A percentile compares a stretch with the other conserved stretches of the same genome.
phyloP scores from a whole-genome alignment of 192 early-diverging fungal species.

The Chytriomyces confervae region DNA sequence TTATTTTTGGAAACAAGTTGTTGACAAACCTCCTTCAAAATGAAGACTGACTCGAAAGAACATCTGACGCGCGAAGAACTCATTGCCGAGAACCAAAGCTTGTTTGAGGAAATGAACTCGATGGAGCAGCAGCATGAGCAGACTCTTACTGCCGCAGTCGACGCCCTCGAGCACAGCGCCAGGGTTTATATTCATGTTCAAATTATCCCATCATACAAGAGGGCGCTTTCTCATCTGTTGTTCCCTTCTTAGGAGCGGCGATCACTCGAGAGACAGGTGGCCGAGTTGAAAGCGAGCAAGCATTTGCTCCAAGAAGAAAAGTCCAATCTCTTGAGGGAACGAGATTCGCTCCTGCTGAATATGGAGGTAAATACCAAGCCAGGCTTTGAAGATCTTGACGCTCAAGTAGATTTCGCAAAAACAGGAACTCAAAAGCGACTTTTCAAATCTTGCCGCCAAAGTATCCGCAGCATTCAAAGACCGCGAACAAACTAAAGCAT shows the following conservation, averaged over 20 bases:
- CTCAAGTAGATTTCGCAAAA: neutral
- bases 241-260: constrained; percentile 16
- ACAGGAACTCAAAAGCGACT: constrained; percentile 8
- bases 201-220: no score
- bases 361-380: constrained; percentile 3
- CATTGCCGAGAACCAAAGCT: constrained; percentile 15
- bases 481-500: neutral
- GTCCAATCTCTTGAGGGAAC: neutral
- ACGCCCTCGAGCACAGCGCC: constrained; percentile 20
- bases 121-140: constrained; percentile 27
- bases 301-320: constrained; percentile 13
- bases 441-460: neutral
- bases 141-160: constrained; percentile 23
- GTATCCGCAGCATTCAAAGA: neutral
- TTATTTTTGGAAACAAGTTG: no score
- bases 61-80: constrained; percentile 24
- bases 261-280: constrained; percentile 17
- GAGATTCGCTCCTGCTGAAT: neutral
- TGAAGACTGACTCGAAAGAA: neutral
- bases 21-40: no score
- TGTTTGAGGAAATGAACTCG: constrained; percentile 29
- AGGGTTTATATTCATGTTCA: neutral
- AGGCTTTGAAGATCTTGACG: neutral
- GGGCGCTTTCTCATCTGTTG: no score
- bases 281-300: neutral